A percentile compares a stretch with the other conserved stretches of the same genome.
phyloP scores from a whole-genome alignment of 345 rosid genomes.

The Linum tenue region DNA sequence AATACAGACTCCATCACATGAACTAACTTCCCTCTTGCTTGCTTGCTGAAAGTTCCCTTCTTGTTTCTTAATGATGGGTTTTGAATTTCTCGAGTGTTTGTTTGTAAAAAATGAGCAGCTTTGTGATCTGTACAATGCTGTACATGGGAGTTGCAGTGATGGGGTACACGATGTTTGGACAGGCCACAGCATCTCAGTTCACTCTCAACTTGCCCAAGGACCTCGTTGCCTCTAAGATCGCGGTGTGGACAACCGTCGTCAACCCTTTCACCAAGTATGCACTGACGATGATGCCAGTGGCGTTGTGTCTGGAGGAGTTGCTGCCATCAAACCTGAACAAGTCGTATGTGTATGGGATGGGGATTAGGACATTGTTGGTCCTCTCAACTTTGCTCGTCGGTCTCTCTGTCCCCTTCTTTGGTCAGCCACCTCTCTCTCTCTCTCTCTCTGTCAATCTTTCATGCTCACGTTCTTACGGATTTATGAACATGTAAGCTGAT shows the following conservation, averaged over 20 bases:
- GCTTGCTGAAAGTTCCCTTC: background rate
- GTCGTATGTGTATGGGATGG: background rate
- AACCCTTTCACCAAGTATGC: constrained; percentile 2
- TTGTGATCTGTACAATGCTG: constrained; percentile 57
- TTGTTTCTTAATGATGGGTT: background rate
- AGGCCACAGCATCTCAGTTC: constrained; percentile 59
- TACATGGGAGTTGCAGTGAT: constrained; percentile 74
- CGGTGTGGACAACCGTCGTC: constrained; percentile 81
- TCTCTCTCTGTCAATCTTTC: too few species aligned
- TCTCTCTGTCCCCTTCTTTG: constrained; percentile 2
- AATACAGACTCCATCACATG: background rate
- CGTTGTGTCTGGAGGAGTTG: constrained; percentile 5
- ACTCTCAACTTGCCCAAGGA: constrained; percentile 86
- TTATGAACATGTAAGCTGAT: background rate
- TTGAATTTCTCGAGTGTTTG: too few species aligned
- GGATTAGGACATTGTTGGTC: constrained; percentile 2
- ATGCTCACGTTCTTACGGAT: too few species aligned
- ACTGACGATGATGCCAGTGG: constrained; percentile 1
- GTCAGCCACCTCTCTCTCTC: background rate
- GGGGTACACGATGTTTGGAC: constrained; percentile 95
- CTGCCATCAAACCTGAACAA: background rate
- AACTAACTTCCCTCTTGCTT: background rate
- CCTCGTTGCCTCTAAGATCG: constrained; percentile 79
- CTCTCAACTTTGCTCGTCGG: constrained; percentile 11
- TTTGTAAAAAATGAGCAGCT: constrained; percentile 32